Percentiles rank a stretch among this genome's conserved stretches.
Conservation (phyloP, 192 early-diverging fungal genomes). For the Lunasporangiospora selenospora region DNA sequence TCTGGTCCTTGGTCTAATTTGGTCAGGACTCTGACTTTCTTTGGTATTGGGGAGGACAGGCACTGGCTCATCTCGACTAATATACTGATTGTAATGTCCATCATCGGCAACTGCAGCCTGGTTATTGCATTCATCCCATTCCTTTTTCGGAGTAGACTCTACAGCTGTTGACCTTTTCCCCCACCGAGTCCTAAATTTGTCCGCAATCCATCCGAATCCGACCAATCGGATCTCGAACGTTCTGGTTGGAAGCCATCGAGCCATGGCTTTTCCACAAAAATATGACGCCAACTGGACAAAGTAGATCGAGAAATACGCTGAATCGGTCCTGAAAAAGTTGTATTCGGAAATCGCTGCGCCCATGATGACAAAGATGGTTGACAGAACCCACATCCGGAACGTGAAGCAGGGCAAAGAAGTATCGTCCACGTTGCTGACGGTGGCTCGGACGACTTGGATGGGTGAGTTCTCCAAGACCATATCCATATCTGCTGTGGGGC, state of each 20-base stretch:
- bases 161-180: too few species aligned
- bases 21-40: too few species aligned
- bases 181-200: too few species aligned
- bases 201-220: background rate
- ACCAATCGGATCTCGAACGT: slow-evolving; percentile 30
- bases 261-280: slow-evolving; percentile 47
- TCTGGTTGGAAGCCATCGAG: slow-evolving; percentile 17
- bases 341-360: slow-evolving; percentile 51
- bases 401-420: slow-evolving; percentile 54
- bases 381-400: slow-evolving; percentile 59
- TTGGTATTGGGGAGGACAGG: too few species aligned
- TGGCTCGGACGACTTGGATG: slow-evolving; percentile 46
- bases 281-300: slow-evolving; percentile 51
- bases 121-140: too few species aligned
- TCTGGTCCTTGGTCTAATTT: too few species aligned
- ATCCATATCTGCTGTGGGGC: background rate
- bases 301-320: slow-evolving; percentile 37
- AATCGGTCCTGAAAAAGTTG: slow-evolving; percentile 50
- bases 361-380: slow-evolving; percentile 41
- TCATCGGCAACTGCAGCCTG: too few species aligned
- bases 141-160: too few species aligned
- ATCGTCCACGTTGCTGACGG: slow-evolving; percentile 48
- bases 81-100: too few species aligned
- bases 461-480: slow-evolving; percentile 41
- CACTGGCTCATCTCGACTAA: too few species aligned